phyloP scores from a whole-genome alignment of 1,284 basidiomycete species.

The Hymenochaete sp. region DNA sequence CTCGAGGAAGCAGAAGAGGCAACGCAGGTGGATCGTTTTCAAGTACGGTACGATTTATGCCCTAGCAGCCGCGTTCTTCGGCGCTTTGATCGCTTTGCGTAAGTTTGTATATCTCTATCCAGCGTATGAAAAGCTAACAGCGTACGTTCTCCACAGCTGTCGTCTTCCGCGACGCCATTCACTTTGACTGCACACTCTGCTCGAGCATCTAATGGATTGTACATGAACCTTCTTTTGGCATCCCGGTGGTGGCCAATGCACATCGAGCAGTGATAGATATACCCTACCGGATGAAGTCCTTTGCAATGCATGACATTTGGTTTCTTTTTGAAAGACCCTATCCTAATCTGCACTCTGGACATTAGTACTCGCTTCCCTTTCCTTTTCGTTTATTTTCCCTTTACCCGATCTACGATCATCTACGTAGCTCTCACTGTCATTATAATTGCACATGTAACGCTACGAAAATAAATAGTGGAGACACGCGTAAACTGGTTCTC shows the following conservation, averaged over 20 bases:
- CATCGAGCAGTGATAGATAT: no score
- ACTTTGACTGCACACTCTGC: slow-evolving; percentile 63
- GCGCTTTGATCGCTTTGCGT: slow-evolving; percentile 78
- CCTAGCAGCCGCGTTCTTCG: slow-evolving; percentile 68
- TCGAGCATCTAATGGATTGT: slow-evolving; percentile 63
- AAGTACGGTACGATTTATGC: slow-evolving; percentile 84
- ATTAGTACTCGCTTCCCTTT: no score
- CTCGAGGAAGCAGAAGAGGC: slow-evolving; percentile 87
- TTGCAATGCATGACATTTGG: no score
- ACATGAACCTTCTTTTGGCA: no score
- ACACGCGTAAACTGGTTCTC: neutral
- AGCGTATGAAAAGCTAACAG: neutral
- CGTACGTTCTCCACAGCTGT: slow-evolving; percentile 37
- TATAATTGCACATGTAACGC: slow-evolving; percentile 9
- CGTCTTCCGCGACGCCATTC: slow-evolving; percentile 61
- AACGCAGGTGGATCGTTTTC: slow-evolving; percentile 83
- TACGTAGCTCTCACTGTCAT: slow-evolving; percentile 9
- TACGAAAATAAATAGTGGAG: neutral
- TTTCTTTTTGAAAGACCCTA: no score
- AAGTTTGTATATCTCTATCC: slow-evolving; percentile 28
- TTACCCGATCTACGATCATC: slow-evolving; percentile 10
- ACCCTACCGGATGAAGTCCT: no score
- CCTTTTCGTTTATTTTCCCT: neutral
- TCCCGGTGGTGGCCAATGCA: no score
- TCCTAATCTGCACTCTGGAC: slow-evolving; percentile 6